Evolutionary conservation across 2,329 filamentous ascomycete genomes (phyloP).

Genomic region (Talaromyces pinophilus): DNA sequence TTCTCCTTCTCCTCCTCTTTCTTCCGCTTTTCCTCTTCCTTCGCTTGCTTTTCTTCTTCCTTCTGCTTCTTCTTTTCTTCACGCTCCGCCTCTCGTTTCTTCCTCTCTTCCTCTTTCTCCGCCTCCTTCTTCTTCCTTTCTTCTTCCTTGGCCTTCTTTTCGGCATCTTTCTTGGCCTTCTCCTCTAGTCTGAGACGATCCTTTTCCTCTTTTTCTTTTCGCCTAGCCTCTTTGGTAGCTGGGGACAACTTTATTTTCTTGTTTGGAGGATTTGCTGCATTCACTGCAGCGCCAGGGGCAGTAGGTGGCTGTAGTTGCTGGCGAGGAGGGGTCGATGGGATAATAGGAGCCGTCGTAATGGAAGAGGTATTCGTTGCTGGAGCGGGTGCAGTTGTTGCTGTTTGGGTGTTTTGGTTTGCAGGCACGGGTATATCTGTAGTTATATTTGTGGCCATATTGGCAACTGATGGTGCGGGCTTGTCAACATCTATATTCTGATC

Average conservation of each 20-base stretch:
- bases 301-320: not conserved
- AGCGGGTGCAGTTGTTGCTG: not conserved
- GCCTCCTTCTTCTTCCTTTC: constrained; percentile 39
- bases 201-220: constrained; percentile 31
- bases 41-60: constrained; percentile 49
- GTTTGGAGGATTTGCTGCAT: not conserved
- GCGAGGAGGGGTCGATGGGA: not conserved
- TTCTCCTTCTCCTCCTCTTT: constrained; percentile 52
- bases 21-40: constrained; percentile 49
- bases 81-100: constrained; percentile 47
- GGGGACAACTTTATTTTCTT: constrained; percentile 22
- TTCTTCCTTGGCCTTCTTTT: constrained; percentile 36
- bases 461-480: not conserved
- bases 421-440: not conserved
- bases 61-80: constrained; percentile 48
- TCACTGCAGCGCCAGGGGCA: not conserved
- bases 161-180: constrained; percentile 38
- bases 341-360: not conserved
- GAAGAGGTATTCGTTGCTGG: not conserved
- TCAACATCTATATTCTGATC: constrained; percentile 8
- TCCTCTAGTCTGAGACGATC: constrained; percentile 37
- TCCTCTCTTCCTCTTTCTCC: constrained; percentile 45
- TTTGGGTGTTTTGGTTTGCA: not conserved
- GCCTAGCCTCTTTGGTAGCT: constrained; percentile 13
- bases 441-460: not conserved